Conservation (phyloP, 1,284 basidiomycete genomes). For the Xerocomus minutiporus region DNA sequence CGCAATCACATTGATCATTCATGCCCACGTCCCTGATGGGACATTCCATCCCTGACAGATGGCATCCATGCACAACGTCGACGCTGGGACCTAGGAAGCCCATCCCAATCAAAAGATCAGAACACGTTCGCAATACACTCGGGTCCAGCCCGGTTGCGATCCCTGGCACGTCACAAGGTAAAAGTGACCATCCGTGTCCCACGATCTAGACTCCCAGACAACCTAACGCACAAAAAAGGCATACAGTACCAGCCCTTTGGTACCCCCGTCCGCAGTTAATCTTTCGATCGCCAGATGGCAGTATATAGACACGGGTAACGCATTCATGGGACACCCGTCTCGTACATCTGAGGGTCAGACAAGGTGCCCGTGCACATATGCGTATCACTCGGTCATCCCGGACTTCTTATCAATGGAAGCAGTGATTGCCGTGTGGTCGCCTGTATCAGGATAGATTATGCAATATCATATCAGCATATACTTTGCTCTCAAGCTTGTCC, state of each 20-base stretch:
- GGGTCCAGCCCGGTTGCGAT: neutral
- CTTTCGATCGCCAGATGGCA: neutral
- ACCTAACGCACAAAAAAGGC: neutral
- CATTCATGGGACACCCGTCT: neutral
- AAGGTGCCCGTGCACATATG: neutral
- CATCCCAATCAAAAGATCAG: too few species aligned
- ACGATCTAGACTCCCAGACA: neutral
- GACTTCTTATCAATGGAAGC: neutral
- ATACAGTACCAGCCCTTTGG: neutral
- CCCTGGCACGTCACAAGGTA: neutral
- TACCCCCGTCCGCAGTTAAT: constrained; percentile 2
- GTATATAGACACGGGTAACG: neutral
- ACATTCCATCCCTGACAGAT: too few species aligned
- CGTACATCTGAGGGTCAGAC: neutral
- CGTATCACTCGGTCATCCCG: neutral
- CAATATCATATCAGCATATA: neutral
- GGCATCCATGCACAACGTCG: too few species aligned
- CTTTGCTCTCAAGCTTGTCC: neutral
- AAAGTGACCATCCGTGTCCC: neutral
- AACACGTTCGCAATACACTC: too few species aligned
- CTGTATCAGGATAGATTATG: neutral
- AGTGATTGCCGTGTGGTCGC: neutral
- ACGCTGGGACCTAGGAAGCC: too few species aligned
- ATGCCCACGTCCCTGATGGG: too few species aligned
- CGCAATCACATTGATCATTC: too few species aligned